Percentiles rank a stretch among this genome's conserved stretches.
Conservation (phyloP, 106 monocot genomes). For the Acorus gramineus region DNA sequence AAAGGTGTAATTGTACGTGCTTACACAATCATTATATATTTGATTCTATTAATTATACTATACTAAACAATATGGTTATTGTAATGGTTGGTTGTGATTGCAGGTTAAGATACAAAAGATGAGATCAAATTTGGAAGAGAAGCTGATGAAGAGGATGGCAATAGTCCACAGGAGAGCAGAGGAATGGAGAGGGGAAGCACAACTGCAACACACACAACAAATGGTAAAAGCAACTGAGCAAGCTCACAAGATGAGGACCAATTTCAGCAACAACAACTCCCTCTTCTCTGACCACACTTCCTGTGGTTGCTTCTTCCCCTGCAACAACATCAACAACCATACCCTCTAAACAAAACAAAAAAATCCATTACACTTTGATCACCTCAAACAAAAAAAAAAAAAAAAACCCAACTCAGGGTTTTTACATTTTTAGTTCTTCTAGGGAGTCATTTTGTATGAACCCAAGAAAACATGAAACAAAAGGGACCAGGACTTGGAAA, state of each 20-base stretch:
- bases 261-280: slow-evolving; percentile 7
- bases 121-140: slow-evolving; percentile 83
- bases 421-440: too few species aligned
- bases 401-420: too few species aligned
- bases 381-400: too few species aligned
- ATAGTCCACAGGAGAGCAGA: slow-evolving; percentile 54
- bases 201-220: slow-evolving; percentile 67
- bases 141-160: slow-evolving; percentile 80
- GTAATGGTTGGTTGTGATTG: slow-evolving; percentile 1
- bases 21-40: too few species aligned
- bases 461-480: too few species aligned
- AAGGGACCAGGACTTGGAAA: too few species aligned
- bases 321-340: slow-evolving; percentile 5
- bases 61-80: too few species aligned
- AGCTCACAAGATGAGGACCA: slow-evolving; percentile 45
- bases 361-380: too few species aligned
- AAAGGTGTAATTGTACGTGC: too few species aligned
- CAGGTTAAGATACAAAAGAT: slow-evolving; percentile 96
- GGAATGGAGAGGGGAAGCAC: slow-evolving; percentile 74
- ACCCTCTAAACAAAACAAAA: too few species aligned
- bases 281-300: slow-evolving; percentile 5
- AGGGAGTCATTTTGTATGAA: too few species aligned
- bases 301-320: slow-evolving; percentile 66
- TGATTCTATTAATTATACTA: too few species aligned
- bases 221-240: slow-evolving; percentile 42